Evolutionary conservation across 192 early-diverging fungal genomes (phyloP), one percentile per base, ranked within the genome.

Genomic region (Mortierella claussenii): DNA sequence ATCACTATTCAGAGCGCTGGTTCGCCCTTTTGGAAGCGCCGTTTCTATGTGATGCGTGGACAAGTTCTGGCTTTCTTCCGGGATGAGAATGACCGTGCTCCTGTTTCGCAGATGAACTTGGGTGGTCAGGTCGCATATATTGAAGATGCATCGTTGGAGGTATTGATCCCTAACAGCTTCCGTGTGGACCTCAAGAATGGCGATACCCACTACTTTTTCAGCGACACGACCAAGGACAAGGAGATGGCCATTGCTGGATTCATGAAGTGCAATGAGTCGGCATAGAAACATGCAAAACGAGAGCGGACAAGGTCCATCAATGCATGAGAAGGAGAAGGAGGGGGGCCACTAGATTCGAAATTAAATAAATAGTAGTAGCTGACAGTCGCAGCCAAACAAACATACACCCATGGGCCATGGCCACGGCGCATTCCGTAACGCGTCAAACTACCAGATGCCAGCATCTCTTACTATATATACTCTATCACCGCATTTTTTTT

Each of bases 21-120:
- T 31, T 73, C 60, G 33, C 69, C 85, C 68, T 83, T 86, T 55
- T 89, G 86, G 88, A 85, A 81, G 49, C 80, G 88, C 40, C 83
- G 88, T 10, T 89, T 79, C 64, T 89, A 88, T 67, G 65, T 79
- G 32, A 82, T 89, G 65, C 78, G 80, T n/a, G 83, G 81, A 23
- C 78, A 80, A 40, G 78, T 55, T 23, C 37, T 89, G 18, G 71
- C 74, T 0, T 60, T 87, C 15, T 89, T 82, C 63, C 67, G 81
- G 13, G 86, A 86, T 31, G 81, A 83, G 54, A 74, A 62, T 26
- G 74, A 69, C 20, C 76, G 80, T 26, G 53, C 64, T 4, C 81
- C 81, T 7, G 62, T 81, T 23, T 75, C 79, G 42, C 63, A 79
- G 17, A 55, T 85, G 52, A 80, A 70, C 26, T 68, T 85, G 17